Conservation (phyloP, 495 filamentous ascomycete species). For the Aspergillus taichungensis region DNA sequence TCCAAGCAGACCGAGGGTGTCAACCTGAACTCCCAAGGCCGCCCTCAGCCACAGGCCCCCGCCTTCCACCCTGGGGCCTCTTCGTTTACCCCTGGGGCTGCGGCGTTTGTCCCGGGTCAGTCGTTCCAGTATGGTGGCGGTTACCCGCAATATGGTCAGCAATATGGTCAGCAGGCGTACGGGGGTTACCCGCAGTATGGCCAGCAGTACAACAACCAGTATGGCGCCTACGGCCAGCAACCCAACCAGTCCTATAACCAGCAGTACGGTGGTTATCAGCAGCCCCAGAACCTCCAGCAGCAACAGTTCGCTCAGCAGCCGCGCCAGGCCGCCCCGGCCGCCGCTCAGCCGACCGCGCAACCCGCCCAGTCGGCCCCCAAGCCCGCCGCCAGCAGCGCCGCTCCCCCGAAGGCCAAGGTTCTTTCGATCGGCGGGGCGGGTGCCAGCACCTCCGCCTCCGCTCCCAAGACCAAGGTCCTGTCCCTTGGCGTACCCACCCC, state of each 20-base stretch:
- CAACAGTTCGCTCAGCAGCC: constrained; percentile 47
- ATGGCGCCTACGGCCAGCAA: constrained; percentile 39
- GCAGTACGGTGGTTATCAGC: constrained; percentile 31
- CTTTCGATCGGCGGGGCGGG: constrained; percentile 56
- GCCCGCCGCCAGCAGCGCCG: constrained; percentile 34
- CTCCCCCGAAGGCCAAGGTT: constrained; percentile 60
- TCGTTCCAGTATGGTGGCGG: constrained; percentile 42
- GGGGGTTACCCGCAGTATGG: constrained; percentile 53
- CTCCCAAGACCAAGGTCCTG: constrained; percentile 58
- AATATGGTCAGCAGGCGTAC: constrained; percentile 30
- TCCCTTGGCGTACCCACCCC: constrained; percentile 51
- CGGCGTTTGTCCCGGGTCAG: constrained; percentile 71
- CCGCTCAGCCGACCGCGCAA: constrained; percentile 19
- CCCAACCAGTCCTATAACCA: constrained; percentile 26
- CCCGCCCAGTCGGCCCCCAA: constrained; percentile 23
- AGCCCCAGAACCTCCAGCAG: constrained; percentile 30
- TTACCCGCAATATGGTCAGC: constrained; percentile 42
- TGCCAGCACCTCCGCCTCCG: constrained; percentile 33
- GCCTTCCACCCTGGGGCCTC: constrained; percentile 59
- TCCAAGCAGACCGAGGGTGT: constrained; percentile 80
- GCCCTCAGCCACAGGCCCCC: constrained; percentile 53
- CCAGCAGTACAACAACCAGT: constrained; percentile 47
- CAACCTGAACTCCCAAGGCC: constrained; percentile 69
- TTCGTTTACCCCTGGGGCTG: constrained; percentile 72
- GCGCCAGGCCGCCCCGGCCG: constrained; percentile 46